Evolutionary conservation across 495 filamentous ascomycete species (phyloP), one percentile per base, ranked within the genome.

Genomic region (Bathelium albidoporum): DNA sequence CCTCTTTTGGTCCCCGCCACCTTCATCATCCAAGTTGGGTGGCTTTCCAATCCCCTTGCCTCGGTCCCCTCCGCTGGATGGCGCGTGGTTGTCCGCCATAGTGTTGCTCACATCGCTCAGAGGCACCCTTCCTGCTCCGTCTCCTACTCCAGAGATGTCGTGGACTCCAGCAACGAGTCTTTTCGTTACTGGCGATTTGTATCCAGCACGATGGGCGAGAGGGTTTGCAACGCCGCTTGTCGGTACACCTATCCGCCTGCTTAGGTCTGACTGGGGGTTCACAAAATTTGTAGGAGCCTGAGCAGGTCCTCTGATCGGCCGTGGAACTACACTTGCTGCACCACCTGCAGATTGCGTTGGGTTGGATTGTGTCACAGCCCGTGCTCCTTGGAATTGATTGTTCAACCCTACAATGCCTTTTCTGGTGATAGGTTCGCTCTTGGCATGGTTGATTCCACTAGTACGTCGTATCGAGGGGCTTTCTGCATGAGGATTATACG

Each of bases 391-490:
- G 12, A 39, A 65, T 71, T 24, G 75, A 62, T 14, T 73, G 68
- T 61, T 72, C 71, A 71, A 59, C 70, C 72, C 14, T 62, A 43
- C 18, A 82, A 67, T 2, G 75, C 71, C 22, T 29, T 71, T 74
- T 58, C 74, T 82, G 2, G 76, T 78, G 0, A 95, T 77, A 0
- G 89, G 87, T 39, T 84, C 83, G 31, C 83, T 88, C 61, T 83
- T 87, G 29, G 77, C 84, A 67, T 94, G 89, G 66, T 96, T 90
- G 55, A 97, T 81, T n/a, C 91, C 91, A 0, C 88, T 86, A 2
- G 92, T 96, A 69, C 93, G 91, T 32, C 89, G 86, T 64, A 96
- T 93, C 0, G 89, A 91, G 0, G 91, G 89, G 65, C 88, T 91
- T 66, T 95, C 90, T 3, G 85, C 80, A 62, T 87, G 83, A 2